Conservation (phyloP, 1,284 basidiomycete genomes). For the Prillingera fragicola region DNA sequence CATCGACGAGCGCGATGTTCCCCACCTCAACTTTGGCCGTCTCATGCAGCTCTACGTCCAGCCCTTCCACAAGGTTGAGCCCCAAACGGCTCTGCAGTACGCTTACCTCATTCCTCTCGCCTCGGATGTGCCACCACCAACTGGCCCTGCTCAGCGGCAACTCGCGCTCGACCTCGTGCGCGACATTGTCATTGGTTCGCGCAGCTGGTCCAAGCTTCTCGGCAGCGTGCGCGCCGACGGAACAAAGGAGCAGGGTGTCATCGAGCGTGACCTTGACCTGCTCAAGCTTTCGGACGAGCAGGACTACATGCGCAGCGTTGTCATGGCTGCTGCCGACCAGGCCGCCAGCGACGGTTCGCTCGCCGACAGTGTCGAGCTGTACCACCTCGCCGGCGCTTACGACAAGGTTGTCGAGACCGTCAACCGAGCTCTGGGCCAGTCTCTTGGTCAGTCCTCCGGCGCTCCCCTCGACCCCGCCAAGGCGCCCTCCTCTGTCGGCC, state of each 20-base stretch:
- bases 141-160: constrained; percentile 78
- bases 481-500: constrained; percentile 12
- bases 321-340: constrained; percentile 71
- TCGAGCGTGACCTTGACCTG: constrained; percentile 74
- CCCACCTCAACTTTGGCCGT: constrained; percentile 69
- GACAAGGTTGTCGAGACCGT: constrained; percentile 81
- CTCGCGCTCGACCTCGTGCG: constrained; percentile 80
- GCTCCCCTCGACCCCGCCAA: constrained; percentile 6
- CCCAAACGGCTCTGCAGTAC: constrained; percentile 90
- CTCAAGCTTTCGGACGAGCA: constrained; percentile 66
- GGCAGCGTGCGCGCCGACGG: constrained; percentile 87
- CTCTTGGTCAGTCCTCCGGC: constrained; percentile 58
- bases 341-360: constrained; percentile 64
- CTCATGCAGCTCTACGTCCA: constrained; percentile 89
- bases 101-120: constrained; percentile 83
- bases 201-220: constrained; percentile 76
- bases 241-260: constrained; percentile 77
- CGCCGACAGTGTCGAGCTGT: constrained; percentile 88
- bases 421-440: constrained; percentile 81
- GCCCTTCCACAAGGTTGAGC: constrained; percentile 84
- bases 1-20: constrained; percentile 52
- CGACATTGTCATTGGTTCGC: constrained; percentile 79
- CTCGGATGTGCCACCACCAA: constrained; percentile 57
- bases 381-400: constrained; percentile 91
- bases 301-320: constrained; percentile 76